phyloP scores from a whole-genome alignment of 1,284 basidiomycete species.

The Apiotrichum gamsii region DNA sequence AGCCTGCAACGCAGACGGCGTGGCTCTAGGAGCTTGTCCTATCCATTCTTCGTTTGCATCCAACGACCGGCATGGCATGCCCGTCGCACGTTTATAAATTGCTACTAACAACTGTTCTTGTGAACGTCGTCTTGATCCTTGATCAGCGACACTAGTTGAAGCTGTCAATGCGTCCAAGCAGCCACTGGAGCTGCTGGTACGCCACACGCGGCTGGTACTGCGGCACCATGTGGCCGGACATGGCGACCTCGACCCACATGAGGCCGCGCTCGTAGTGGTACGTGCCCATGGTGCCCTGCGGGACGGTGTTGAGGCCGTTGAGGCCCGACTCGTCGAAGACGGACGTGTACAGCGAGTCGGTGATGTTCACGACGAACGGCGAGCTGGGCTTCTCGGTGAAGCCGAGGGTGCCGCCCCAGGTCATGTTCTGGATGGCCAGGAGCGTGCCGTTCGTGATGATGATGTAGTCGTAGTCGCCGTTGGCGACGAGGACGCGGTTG shows the following conservation, averaged over 20 bases:
- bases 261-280: slow-evolving; percentile 22
- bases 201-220: slow-evolving; percentile 13
- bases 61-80: no score
- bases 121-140: no score
- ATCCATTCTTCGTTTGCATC: no score
- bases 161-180: slow-evolving; percentile 17
- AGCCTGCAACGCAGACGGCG: no score
- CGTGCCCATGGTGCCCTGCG: slow-evolving; percentile 19
- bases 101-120: no score
- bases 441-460: slow-evolving; percentile 28
- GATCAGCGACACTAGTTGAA: no score
- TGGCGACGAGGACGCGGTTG: slow-evolving; percentile 60
- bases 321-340: background rate
- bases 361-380: slow-evolving; percentile 5
- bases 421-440: slow-evolving; percentile 32
- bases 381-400: slow-evolving; percentile 14
- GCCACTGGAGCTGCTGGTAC: slow-evolving; percentile 19
- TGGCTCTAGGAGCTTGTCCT: no score
- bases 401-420: slow-evolving; percentile 26
- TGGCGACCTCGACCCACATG: slow-evolving; percentile 18
- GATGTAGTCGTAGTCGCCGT: slow-evolving; percentile 50
- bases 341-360: background rate
- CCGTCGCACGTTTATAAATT: no score
- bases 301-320: background rate
- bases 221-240: slow-evolving; percentile 20